Evolutionary conservation across 2,329 filamentous ascomycete species (phyloP).

Genomic region (Teratosphaeria pseudoeucalypti): DNA sequence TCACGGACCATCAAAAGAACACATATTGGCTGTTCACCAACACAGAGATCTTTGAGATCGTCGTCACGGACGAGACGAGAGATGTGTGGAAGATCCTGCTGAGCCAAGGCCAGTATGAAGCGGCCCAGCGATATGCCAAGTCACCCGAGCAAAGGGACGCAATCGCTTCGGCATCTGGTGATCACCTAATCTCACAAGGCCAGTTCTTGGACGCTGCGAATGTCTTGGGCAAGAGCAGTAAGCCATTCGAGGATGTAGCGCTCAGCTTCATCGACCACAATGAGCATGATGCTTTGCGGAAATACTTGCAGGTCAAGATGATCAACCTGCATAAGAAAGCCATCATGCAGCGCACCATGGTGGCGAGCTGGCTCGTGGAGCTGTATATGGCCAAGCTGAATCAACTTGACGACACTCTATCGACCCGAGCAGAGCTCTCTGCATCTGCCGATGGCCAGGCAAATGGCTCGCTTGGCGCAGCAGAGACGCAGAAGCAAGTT

Average conservation of each 20-base stretch:
- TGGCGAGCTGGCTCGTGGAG: constrained; percentile 89
- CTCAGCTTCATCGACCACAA: constrained; percentile 80
- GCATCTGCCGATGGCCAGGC: constrained; percentile 1
- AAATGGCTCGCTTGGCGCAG: constrained; percentile 21
- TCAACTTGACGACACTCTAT: constrained; percentile 83
- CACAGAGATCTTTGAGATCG: constrained; percentile 86
- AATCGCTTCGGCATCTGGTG: constrained; percentile 83
- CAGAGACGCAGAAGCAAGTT: constrained; percentile 61
- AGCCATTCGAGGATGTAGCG: constrained; percentile 92
- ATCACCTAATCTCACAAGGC: constrained; percentile 72
- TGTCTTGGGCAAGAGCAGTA: constrained; percentile 90
- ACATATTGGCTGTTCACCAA: constrained; percentile 95
- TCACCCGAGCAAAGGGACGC: constrained; percentile 75
- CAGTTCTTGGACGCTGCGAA: constrained; percentile 77
- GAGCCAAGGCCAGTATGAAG: constrained; percentile 75
- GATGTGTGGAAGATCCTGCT: constrained; percentile 95
- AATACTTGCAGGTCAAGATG: constrained; percentile 80
- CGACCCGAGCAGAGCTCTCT: constrained; percentile 76
- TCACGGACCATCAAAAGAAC: constrained; percentile 85
- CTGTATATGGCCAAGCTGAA: constrained; percentile 97
- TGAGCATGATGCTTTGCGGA: constrained; percentile 81
- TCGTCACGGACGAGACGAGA: constrained; percentile 78
- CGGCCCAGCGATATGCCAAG: constrained; percentile 74
- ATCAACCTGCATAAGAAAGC: constrained; percentile 69
- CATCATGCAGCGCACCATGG: constrained; percentile 89